phyloP scores from a whole-genome alignment of 192 early-diverging fungal species.

The Entomortierella beljakovae region DNA sequence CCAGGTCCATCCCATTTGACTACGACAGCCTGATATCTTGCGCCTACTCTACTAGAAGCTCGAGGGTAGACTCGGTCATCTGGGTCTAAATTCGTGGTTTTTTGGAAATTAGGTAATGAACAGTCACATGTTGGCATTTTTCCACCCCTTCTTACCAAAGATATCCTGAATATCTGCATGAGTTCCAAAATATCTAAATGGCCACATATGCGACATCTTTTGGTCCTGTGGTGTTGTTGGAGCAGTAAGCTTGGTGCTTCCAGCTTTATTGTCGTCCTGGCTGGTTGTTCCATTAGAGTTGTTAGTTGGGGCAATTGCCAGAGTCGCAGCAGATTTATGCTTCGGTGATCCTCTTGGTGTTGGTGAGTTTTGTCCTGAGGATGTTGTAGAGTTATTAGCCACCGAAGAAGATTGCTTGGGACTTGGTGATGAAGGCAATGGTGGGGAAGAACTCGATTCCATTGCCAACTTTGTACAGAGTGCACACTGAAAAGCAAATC shows the following conservation, averaged over 20 bases:
- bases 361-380: slow-evolving; percentile 45
- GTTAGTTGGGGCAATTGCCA: slow-evolving; percentile 36
- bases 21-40: slow-evolving; percentile 83
- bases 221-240: slow-evolving; percentile 59
- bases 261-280: not conserved
- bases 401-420: slow-evolving; percentile 7
- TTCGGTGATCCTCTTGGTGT: slow-evolving; percentile 44
- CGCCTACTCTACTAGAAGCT: slow-evolving; percentile 83
- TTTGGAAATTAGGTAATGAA: not conserved
- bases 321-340: slow-evolving; percentile 32
- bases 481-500: slow-evolving; percentile 90
- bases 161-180: slow-evolving; percentile 81
- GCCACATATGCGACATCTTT: slow-evolving; percentile 80
- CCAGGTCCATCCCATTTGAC: slow-evolving; percentile 66
- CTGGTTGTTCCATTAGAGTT: not conserved
- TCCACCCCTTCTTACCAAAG: slow-evolving; percentile 59
- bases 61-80: slow-evolving; percentile 84
- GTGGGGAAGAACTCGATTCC: slow-evolving; percentile 16
- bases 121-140: not conserved
- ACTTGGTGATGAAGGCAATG: slow-evolving; percentile 1
- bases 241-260: not conserved
- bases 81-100: slow-evolving; percentile 53
- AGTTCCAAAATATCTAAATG: slow-evolving; percentile 90
- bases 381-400: slow-evolving; percentile 26
- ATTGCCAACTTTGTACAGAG: slow-evolving; percentile 66